A percentile compares a stretch with the other conserved stretches of the same genome.
Evolutionary conservation across 1,284 basidiomycete species (phyloP).

Genomic region (Phellopilus nigrolimitatus): DNA sequence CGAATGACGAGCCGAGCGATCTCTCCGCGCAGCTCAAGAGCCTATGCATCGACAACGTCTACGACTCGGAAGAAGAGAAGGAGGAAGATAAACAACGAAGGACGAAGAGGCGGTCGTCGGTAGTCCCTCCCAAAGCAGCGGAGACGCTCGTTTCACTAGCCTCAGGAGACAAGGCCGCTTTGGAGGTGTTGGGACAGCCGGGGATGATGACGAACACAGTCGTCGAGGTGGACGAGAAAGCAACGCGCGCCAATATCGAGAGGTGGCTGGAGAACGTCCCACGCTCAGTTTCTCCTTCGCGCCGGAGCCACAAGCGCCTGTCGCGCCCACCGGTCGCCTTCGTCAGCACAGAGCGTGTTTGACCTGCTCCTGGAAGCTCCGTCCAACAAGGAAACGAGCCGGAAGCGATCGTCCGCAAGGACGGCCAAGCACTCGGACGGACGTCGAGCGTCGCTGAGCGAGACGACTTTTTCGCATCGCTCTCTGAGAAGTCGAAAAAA

Average conservation of each 20-base stretch:
- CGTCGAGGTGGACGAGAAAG: slow-evolving; percentile 3
- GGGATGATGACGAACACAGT: slow-evolving; percentile 9
- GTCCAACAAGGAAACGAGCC: neutral
- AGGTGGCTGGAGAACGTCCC: slow-evolving; percentile 16
- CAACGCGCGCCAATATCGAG: slow-evolving; percentile 5
- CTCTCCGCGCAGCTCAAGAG: slow-evolving; percentile 1
- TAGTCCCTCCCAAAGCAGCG: neutral
- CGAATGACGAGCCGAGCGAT: neutral
- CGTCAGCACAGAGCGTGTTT: neutral
- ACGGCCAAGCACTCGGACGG: neutral
- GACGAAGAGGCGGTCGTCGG: neutral
- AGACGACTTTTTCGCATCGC: slow-evolving; percentile 9
- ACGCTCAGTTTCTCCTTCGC: neutral
- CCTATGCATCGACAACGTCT: slow-evolving; percentile 1
- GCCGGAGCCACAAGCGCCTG: neutral
- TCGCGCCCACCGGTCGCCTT: slow-evolving; percentile 1
- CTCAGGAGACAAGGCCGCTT: slow-evolving; percentile 9
- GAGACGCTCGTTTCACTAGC: slow-evolving; percentile 15
- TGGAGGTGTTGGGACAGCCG: slow-evolving; percentile 11
- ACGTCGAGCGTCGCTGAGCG: slow-evolving; percentile 11
- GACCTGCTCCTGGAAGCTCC: too few relatives aligned
- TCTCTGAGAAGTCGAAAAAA: slow-evolving; percentile 14
- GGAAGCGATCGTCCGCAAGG: neutral
- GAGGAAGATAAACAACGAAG: neutral
- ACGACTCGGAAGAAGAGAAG: neutral